A percentile compares a stretch with the other conserved stretches of the same genome.
phyloP scores from a whole-genome alignment of 768 basidiomycete species.

The Udeniomyces megalosporus region DNA sequence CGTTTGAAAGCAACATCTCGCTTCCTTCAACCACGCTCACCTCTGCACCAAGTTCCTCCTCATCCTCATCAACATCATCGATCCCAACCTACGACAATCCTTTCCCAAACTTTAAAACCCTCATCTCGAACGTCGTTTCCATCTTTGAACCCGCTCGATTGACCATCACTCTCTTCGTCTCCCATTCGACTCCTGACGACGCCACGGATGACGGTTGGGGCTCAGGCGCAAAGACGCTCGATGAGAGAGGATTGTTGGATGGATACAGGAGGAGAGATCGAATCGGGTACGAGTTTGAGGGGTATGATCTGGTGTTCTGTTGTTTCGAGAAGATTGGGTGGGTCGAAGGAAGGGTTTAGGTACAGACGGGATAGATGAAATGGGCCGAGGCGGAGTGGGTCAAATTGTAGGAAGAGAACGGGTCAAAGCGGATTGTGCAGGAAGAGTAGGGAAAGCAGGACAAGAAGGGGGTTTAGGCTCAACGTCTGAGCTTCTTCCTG shows the following conservation, averaged over 20 bases:
- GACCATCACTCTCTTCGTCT: slow-evolving; percentile 75
- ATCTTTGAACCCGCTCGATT: slow-evolving; percentile 85
- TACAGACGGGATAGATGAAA: neutral
- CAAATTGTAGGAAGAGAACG: neutral
- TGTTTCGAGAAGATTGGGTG: slow-evolving; percentile 44
- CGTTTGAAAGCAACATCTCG: slow-evolving; percentile 97
- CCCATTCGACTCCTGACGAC: slow-evolving; percentile 20
- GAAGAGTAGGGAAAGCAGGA: neutral
- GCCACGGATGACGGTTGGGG: slow-evolving; percentile 15
- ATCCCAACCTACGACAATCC: neutral
- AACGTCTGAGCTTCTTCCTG: neutral
- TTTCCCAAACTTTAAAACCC: slow-evolving; percentile 56
- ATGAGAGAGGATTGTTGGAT: slow-evolving; percentile 47
- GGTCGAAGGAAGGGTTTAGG: neutral
- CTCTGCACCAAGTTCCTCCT: slow-evolving; percentile 30
- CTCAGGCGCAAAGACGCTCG: slow-evolving; percentile 18
- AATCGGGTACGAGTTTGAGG: slow-evolving; percentile 94
- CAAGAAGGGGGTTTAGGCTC: neutral
- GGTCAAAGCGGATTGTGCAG: neutral
- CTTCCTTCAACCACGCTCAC: slow-evolving; percentile 28
- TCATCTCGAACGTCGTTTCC: slow-evolving; percentile 71
- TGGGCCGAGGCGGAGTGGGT: neutral
- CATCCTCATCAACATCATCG: slow-evolving; percentile 61
- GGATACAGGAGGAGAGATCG: slow-evolving; percentile 70
- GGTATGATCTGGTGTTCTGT: slow-evolving; percentile 77